Percentiles rank a stretch among this genome's conserved stretches.
These are phyloP conservation scores for Calocybe gambosa DNA, from an alignment of 1,284 basidiomycete species.

Conservation along the genomic window DNA sequence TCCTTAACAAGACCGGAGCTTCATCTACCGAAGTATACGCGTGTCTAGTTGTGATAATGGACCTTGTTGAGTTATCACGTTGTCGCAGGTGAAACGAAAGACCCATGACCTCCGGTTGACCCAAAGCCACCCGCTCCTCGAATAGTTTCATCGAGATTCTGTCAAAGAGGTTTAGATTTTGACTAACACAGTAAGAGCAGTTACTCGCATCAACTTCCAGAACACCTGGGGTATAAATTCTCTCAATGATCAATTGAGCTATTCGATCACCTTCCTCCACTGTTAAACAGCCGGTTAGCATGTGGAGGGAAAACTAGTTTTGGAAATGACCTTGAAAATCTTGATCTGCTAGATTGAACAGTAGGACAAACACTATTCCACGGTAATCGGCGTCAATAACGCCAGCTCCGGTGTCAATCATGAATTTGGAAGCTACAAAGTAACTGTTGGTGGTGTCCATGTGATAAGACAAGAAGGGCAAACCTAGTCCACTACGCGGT, in stretches of 20 bases:
- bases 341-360: conserved; percentile 88
- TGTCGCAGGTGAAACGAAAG: conserved; percentile 26
- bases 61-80: neutral
- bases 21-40: neutral
- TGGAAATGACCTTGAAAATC: conserved; percentile 74
- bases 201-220: conserved; percentile 75
- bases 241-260: conserved; percentile 92
- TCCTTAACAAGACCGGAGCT: neutral
- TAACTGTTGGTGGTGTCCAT: neutral
- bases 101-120: conserved; percentile 81
- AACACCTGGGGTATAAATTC: conserved; percentile 82
- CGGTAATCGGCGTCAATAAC: conserved; percentile 97
- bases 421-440: conserved; percentile 84
- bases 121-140: conserved; percentile 91
- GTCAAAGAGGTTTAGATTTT: conserved; percentile 4
- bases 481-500: conserved; percentile 90
- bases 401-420: conserved; percentile 95
- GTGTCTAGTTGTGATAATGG: neutral
- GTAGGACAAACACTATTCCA: conserved; percentile 86
- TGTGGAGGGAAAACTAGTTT: conserved; percentile 1
- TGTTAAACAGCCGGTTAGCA: conserved; percentile 24
- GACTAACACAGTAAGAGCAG: neutral
- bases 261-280: conserved; percentile 90
- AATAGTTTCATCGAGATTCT: conserved; percentile 80
- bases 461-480: conserved; percentile 19